Percentiles rank a stretch among this genome's conserved stretches.
Evolutionary conservation across 2,329 filamentous ascomycete genomes (phyloP).

Genomic region (Rhynchosporium agropyri): DNA sequence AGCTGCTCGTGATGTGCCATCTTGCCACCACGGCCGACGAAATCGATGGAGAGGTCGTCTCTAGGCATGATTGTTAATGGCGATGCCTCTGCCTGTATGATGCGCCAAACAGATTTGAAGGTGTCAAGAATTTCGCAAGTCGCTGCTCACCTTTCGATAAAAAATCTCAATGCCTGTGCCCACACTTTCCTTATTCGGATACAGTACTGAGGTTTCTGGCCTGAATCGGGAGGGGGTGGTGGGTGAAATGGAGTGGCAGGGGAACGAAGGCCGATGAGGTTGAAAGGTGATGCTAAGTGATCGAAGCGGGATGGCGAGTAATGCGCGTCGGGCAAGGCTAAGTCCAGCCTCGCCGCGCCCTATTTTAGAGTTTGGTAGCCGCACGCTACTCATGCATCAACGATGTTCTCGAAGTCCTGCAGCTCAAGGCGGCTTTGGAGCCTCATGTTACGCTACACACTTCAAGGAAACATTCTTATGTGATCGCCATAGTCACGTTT

Average conservation of each 20-base stretch:
- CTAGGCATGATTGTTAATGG: constrained; percentile 69
- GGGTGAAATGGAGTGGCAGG: constrained; percentile 19
- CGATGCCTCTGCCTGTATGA: constrained; percentile 34
- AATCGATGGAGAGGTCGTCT: constrained; percentile 73
- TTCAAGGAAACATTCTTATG: constrained; percentile 1
- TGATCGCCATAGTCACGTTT: not conserved
- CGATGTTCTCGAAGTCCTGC: constrained; percentile 7
- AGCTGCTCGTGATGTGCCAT: constrained; percentile 61
- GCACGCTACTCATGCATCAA: constrained; percentile 9
- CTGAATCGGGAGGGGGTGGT: constrained; percentile 12
- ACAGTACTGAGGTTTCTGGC: constrained; percentile 11
- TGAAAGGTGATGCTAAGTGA: constrained; percentile 10
- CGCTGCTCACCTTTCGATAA: constrained; percentile 36
- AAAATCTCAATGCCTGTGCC: constrained; percentile 22
- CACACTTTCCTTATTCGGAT: constrained; percentile 16
- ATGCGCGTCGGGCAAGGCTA: not conserved
- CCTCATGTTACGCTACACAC: not conserved
- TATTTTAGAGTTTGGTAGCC: constrained; percentile 3
- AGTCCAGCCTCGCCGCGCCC: constrained; percentile 3
- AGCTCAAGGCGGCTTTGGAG: not conserved
- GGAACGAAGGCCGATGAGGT: constrained; percentile 12
- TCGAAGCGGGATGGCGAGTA: constrained; percentile 2
- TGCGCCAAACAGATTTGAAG: constrained; percentile 28
- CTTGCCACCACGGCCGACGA: constrained; percentile 51
- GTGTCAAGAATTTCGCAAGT: constrained; percentile 29